These are phyloP conservation scores for Purpureocillium lavendulum DNA, from an alignment of 2,329 filamentous ascomycete species.

Conservation along the genomic window DNA sequence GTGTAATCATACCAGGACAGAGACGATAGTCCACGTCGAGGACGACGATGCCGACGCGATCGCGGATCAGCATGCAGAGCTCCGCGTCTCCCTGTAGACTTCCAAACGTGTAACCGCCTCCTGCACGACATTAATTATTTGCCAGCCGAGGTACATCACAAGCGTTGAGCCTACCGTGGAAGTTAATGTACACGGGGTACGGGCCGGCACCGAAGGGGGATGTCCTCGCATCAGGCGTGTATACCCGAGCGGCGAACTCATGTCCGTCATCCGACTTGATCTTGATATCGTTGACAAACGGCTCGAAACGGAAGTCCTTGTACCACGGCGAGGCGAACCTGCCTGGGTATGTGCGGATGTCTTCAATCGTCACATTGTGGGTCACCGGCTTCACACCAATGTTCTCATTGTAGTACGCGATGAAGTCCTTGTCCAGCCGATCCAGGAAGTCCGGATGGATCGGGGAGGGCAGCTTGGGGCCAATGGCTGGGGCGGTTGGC, in stretches of 20 bases:
- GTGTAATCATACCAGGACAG: neutral
- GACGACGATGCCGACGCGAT: constrained; percentile 3
- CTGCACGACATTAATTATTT: neutral
- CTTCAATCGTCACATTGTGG: constrained; percentile 1
- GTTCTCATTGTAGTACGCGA: constrained; percentile 6
- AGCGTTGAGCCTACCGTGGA: constrained; percentile 2
- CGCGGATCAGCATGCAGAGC: constrained; percentile 3
- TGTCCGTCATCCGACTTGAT: constrained; percentile 4
- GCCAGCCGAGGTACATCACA: too few relatives aligned
- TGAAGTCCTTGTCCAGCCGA: constrained; percentile 4
- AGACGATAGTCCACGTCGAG: constrained; percentile 4
- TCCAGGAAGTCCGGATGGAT: constrained; percentile 1
- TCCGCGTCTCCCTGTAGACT: constrained; percentile 3
- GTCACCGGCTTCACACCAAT: constrained; percentile 1
- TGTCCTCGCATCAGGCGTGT: constrained; percentile 4
- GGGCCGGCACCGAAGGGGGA: constrained; percentile 6
- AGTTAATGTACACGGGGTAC: constrained; percentile 4
- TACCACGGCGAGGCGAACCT: constrained; percentile 6
- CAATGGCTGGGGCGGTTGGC: neutral
- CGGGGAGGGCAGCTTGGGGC: neutral
- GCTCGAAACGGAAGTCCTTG: constrained; percentile 3
- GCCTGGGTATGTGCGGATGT: constrained; percentile 1
- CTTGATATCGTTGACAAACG: constrained; percentile 6
- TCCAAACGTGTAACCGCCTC: constrained; percentile 4
- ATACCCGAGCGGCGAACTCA: constrained; percentile 2